Conservation (phyloP, 306 rosid genomes). For the Senna tora region DNA sequence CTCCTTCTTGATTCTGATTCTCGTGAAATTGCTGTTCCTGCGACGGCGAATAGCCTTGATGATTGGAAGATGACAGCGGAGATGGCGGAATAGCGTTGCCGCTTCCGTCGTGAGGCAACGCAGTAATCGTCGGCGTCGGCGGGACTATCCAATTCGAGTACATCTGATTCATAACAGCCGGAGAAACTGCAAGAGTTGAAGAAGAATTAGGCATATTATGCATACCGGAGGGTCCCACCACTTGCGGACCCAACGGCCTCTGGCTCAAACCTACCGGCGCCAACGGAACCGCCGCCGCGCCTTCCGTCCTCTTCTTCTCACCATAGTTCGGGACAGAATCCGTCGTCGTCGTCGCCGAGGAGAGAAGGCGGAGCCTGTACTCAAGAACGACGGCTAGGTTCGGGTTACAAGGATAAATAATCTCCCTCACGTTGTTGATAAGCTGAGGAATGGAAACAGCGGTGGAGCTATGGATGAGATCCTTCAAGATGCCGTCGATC, state of each 20-base stretch:
- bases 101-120: conserved; percentile 8
- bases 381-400: conserved; percentile 87
- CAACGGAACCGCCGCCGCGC: conserved; percentile 16
- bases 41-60: conserved; percentile 31
- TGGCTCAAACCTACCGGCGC: conserved; percentile 14
- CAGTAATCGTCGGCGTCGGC: conserved; percentile 26
- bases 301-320: conserved; percentile 32
- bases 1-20: conserved; percentile 37
- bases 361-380: conserved; percentile 71
- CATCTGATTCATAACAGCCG: conserved; percentile 42
- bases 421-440: conserved; percentile 87
- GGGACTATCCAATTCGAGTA: conserved; percentile 62
- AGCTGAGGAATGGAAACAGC: conserved; percentile 87
- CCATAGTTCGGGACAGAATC: conserved; percentile 19
- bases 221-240: conserved; percentile 1
- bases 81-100: conserved; percentile 38
- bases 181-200: conserved; percentile 22
- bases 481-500: conserved; percentile 88
- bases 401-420: conserved; percentile 93
- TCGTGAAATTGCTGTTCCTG: conserved; percentile 31
- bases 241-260: conserved; percentile 20
- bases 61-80: conserved; percentile 9
- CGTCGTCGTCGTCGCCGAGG: conserved; percentile 31
- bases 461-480: conserved; percentile 79
- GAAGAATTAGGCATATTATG: conserved; percentile 36